phyloP scores from a whole-genome alignment of 139 green algal species.

The Ulvella scutata region DNA sequence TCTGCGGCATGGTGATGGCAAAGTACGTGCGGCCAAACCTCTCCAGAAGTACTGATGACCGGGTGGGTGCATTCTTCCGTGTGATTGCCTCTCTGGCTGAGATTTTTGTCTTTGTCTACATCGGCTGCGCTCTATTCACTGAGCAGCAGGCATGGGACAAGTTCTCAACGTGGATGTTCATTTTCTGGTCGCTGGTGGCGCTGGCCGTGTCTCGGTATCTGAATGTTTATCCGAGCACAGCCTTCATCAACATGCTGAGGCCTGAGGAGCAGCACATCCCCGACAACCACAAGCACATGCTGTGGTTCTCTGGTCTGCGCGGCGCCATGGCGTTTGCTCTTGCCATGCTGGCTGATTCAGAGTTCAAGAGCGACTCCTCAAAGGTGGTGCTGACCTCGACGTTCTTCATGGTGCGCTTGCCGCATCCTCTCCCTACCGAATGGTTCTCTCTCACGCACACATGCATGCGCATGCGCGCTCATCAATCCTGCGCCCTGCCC shows the following conservation, averaged over 20 bases:
- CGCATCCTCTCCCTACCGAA: too few species aligned
- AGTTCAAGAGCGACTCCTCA: conserved; percentile 13
- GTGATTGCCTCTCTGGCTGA: conserved; percentile 40
- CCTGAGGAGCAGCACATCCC: conserved; percentile 13
- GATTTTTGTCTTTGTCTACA: conserved; percentile 67
- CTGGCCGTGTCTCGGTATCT: conserved; percentile 25
- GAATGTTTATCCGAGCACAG: conserved; percentile 25
- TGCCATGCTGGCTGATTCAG: conserved; percentile 20
- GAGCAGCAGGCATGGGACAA: conserved; percentile 5
- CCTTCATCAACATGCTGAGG: conserved; percentile 26
- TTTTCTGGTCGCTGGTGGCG: conserved; percentile 17
- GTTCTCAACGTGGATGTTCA: neutral
- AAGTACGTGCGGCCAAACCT: conserved; percentile 42
- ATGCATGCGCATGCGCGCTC: too few species aligned
- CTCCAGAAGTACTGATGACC: conserved; percentile 8
- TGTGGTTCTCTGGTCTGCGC: conserved; percentile 42
- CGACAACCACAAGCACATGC: conserved; percentile 23
- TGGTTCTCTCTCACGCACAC: too few species aligned
- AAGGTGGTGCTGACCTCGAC: conserved; percentile 29
- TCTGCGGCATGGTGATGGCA: conserved; percentile 44
- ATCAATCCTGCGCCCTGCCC: too few species aligned
- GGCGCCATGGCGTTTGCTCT: conserved; percentile 49
- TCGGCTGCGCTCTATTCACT: conserved; percentile 35
- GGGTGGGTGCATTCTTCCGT: conserved; percentile 32
- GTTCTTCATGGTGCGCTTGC: conserved; percentile 22